phyloP scores from a whole-genome alignment of 805 yeast genomes.

The Metschnikowia santaceciliae region DNA sequence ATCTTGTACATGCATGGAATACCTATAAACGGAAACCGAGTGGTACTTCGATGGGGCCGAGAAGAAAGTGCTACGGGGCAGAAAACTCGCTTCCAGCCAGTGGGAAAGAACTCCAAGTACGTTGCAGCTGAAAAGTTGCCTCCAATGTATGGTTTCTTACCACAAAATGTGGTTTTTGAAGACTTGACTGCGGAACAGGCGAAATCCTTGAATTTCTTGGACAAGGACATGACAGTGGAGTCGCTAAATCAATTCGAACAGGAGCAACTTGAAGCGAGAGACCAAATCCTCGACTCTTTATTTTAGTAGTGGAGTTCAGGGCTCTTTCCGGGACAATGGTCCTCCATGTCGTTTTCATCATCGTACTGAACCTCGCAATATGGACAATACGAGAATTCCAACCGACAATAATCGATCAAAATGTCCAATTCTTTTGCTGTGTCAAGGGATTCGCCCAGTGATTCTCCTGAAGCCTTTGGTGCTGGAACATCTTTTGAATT shows the following conservation, averaged over 20 bases:
- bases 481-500: not conserved
- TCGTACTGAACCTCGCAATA: conserved; percentile 13
- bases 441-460: not conserved
- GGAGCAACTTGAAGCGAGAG: not conserved
- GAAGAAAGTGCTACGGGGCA: conserved; percentile 12
- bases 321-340: conserved; percentile 15
- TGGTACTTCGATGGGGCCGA: conserved; percentile 32
- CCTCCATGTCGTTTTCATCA: conserved; percentile 7
- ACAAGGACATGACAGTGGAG: conserved; percentile 16
- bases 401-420: conserved; percentile 9
- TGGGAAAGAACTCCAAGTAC: conserved; percentile 11
- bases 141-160: conserved; percentile 16
- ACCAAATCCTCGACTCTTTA: conserved; percentile 1
- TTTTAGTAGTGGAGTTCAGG: conserved; percentile 3
- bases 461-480: too few species aligned
- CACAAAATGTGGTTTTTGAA: conserved; percentile 19
- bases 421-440: not conserved
- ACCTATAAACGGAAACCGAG: conserved; percentile 25
- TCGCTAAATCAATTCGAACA: conserved; percentile 18
- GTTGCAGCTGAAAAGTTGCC: conserved; percentile 19
- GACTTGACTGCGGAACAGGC: conserved; percentile 12
- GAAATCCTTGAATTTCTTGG: conserved; percentile 11
- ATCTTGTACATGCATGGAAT: conserved; percentile 30
- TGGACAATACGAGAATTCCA: conserved; percentile 12
- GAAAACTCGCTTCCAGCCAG: conserved; percentile 6